These are phyloP conservation scores for Alternaria longipes DNA, from an alignment of 2,329 filamentous ascomycete species.

Conservation along the genomic window DNA sequence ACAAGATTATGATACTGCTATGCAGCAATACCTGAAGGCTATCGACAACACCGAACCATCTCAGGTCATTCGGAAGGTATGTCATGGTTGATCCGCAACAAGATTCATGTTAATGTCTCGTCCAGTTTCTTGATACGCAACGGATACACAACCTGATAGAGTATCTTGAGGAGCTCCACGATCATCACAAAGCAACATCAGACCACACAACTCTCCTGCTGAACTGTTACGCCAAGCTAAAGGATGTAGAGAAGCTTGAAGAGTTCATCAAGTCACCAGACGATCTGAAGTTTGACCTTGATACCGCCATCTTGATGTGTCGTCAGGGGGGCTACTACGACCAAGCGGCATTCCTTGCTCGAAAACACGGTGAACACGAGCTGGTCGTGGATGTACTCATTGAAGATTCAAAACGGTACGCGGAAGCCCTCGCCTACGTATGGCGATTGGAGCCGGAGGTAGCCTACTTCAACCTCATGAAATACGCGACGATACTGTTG, in stretches of 20 bases:
- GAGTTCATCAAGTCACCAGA: conserved; percentile 96
- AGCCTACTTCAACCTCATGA: conserved; percentile 89
- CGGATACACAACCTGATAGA: conserved; percentile 97
- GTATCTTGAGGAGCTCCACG: conserved; percentile 94
- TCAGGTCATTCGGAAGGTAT: conserved; percentile 89
- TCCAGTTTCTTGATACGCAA: conserved; percentile 91
- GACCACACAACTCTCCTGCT: conserved; percentile 94
- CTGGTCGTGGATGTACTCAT: conserved; percentile 95
- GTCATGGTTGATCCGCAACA: neutral
- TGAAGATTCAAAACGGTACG: conserved; percentile 91
- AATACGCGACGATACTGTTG: conserved; percentile 89
- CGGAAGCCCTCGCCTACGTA: conserved; percentile 88
- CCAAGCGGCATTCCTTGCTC: conserved; percentile 93
- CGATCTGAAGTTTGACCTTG: conserved; percentile 94
- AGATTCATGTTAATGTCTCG: conserved; percentile 17
- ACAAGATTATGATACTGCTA: conserved; percentile 95
- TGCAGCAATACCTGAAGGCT: conserved; percentile 96
- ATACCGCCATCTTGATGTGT: conserved; percentile 97
- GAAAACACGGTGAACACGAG: conserved; percentile 92
- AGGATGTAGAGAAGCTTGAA: conserved; percentile 95
- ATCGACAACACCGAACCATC: conserved; percentile 97
- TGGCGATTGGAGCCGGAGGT: conserved; percentile 83
- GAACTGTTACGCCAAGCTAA: conserved; percentile 97
- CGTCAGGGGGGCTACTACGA: conserved; percentile 96
- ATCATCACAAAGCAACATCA: conserved; percentile 89